Evolutionary conservation across 768 basidiomycete genomes (phyloP), one percentile per base, ranked within the genome.

Genomic region (Suillus plorans): DNA sequence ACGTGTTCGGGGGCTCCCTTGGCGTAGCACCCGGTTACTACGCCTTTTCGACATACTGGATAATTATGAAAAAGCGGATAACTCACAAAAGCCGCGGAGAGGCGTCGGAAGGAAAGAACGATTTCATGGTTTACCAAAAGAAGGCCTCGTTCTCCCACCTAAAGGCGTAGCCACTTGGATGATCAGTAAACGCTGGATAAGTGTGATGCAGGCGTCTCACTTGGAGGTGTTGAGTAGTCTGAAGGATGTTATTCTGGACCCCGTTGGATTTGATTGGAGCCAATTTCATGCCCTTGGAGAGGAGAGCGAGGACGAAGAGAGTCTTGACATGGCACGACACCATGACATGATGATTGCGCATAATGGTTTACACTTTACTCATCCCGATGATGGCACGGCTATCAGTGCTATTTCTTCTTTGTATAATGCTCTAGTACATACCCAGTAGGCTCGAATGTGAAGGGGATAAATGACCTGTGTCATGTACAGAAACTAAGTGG

Each of bases 81-180:
- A 80, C 57, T 75, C 61, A 44, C 67, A 76, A 58, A 83, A 81
- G 63, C 86, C 86, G 6, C 87, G 86, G 69, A 84, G 89, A 18
- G 87, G 87, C 10, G 67, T 80, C 5, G 85, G 86, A 5, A 85
- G 83, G 69, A 82, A 80, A 69, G 83, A 83, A 64, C 85, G 91
- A 44, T 74, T 76, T 28, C 69, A 72, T 20, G 91, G 90, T 0
- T 79, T 81, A 45, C 73, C 77, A 2, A 91, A 89, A 69, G 86
- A 89, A 13, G 84, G 80, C 5, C 72, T 86, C 4, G 66, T 78
- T 37, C 76, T 90, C 7, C 91, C 91, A 12, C 91, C 91, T 0
- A 78, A 79, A 64, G 89, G 88, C 2, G 80, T 88, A 10, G 80
- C 86, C 6, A 79, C 80, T 22, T 92, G 91, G 91, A 92, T 92